These are phyloP conservation scores for cucumber (Cucumis sativus) DNA, from an alignment of 306 rosid species.

Conservation along the genomic window DNA sequence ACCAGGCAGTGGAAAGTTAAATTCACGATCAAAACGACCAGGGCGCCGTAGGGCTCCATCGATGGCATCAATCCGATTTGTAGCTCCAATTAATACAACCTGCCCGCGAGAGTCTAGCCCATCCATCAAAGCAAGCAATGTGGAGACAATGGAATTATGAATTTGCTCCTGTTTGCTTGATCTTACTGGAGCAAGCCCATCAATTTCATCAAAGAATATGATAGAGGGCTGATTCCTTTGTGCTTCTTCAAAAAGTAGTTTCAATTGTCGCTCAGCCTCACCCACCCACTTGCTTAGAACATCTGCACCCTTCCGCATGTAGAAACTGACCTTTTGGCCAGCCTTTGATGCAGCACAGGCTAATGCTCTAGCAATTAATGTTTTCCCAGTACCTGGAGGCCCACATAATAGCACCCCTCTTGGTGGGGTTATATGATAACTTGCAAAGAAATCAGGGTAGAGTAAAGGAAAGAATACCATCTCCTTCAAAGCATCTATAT, in stretches of 20 bases:
- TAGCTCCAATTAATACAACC: conserved; percentile 96
- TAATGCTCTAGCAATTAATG: conserved; percentile 89
- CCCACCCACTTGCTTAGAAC: conserved; percentile 99
- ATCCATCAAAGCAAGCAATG: conserved; percentile 99
- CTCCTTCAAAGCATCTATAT: conserved; percentile 85
- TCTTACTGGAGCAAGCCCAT: conserved; percentile 98
- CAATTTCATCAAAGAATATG: conserved; percentile 95
- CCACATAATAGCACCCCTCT: conserved; percentile 96
- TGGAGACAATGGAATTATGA: conserved; percentile 96
- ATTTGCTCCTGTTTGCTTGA: conserved; percentile 99
- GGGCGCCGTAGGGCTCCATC: conserved; percentile 99
- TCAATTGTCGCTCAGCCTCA: conserved; percentile 97
- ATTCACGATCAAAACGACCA: conserved; percentile 96
- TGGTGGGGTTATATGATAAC: conserved; percentile 96
- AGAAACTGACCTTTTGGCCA: conserved; percentile 97
- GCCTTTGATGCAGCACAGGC: conserved; percentile 99
- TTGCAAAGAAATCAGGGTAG: conserved; percentile 93
- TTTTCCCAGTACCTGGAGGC: conserved; percentile 98
- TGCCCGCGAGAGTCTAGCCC: conserved; percentile 99
- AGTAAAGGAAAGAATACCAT: conserved; percentile 94
- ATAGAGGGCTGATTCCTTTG: conserved; percentile 97
- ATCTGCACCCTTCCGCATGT: conserved; percentile 99
- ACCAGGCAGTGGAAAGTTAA: conserved; percentile 88
- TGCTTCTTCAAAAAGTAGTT: conserved; percentile 97
- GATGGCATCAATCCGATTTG: conserved; percentile 94